Base-by-base conservation (phyloP, 345 rosid species). In the Sisymbrium altissimum region DNA sequence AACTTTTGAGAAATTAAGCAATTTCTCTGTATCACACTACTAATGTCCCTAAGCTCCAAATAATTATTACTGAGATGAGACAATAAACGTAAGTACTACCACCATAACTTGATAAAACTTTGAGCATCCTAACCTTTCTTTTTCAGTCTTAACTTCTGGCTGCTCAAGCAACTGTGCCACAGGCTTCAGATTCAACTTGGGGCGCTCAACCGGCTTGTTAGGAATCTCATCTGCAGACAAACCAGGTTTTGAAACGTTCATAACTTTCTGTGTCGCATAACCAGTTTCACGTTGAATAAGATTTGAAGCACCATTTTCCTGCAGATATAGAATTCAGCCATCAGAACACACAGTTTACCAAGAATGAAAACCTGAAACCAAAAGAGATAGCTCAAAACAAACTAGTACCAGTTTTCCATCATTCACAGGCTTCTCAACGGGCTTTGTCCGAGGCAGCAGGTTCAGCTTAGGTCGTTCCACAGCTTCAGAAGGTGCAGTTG, bases 391-490 rank as follows among this genome's bases (percentile, higher is more conserved):
- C 33, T 48, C 57, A 50, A 48, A 44, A 70, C n/a, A 32, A 49
- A 17, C 59, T 7, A 29, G 35, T 30, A 83, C 93, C 93, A 77
- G 84, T 59, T 79, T 84, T 41, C 77, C 74, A 58, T 81, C 85
- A 45, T 58, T 66, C 64, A 53, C 25, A 66, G 80, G 72, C 27
- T 70, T 70, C 52, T 89, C 93, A 50, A 72, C 5, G 77, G 88
- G 92, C 84, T 80, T 92, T 41, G 86, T 75, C 63, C 88, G 84
- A 19, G 92, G 89, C 64, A 84, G 82, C 25, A 92, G 80, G 81
- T 81, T 89, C 69, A 92, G 77, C 82, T 86, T 89, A 61, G 90
- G 92, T 41, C 93, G 76, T 68, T 85, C 93, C 46, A 50, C 68
- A 46, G 67, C 71, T 84, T 84, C 92, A 54, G 83, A 73, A 60